Base-by-base conservation (phyloP, 2,329 filamentous ascomycete species). In the Aureobasidium sp. region DNA sequence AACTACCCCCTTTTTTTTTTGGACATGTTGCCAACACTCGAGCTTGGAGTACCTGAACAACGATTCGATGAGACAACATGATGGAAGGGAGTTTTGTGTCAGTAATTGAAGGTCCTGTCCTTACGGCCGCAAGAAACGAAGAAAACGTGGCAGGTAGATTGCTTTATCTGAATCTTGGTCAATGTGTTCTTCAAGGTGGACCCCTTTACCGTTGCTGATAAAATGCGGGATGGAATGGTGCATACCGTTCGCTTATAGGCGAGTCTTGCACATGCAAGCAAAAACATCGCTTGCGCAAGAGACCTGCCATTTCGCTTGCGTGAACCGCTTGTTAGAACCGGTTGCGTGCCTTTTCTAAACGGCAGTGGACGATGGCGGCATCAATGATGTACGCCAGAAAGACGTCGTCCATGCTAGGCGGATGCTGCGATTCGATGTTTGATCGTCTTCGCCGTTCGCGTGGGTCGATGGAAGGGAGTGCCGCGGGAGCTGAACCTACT, bases 241-340 rank as follows among this genome's bases (percentile, higher is more conserved):
- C 37, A 40, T 42, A 54, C 50, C 50, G 50, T 54, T 54, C 50
- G 50, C 50, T 54, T 54, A 54, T 54, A 54, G 35, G 50, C 50
- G 50, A 54, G 50, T 29, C 7, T 29, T 19, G 49, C 12, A 37
- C 29, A 24, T 24, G 50, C 19, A 29, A 40, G 22, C 37, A 42
- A 29, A 42, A 42, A 2, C 35, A 24, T 40, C 35, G 50, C 50
- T 54, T 42, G 37, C 50, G 50, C 37, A 54, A 54, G 24, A 31
- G 50, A 24, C 31, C 37, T 54, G 50, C 17, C 40, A 42, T 54
- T 31, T 54, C 50, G 50, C 50, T 54, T 54, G 50, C 50, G 50
- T 19, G 42, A 54, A 31, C 11, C 19, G 12, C 22, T 14, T n/a
- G 15, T 42, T 31, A 37, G 9, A 42, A 40, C 15, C 24, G 50